These are phyloP conservation scores for Aspergillus eucalypticola DNA, from an alignment of 2,329 filamentous ascomycete species.

Conservation along the genomic window DNA sequence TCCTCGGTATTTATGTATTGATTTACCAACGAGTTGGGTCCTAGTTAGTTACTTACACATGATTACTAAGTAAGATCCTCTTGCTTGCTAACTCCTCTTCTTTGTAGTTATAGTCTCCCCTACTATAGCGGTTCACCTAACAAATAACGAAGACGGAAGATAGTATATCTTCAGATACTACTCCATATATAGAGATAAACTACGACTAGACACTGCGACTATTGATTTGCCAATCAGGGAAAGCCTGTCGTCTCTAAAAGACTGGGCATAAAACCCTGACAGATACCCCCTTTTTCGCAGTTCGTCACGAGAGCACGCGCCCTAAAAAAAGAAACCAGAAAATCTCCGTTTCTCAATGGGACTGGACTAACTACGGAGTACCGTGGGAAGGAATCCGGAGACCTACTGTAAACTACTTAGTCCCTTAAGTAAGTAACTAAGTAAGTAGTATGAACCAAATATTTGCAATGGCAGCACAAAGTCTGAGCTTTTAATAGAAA, in stretches of 20 bases:
- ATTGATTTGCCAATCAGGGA: neutral
- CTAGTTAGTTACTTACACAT: neutral
- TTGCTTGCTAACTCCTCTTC: too few relatives aligned
- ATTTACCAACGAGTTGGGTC: neutral
- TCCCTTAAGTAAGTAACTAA: too few relatives aligned
- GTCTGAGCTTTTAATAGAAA: conserved; percentile 7
- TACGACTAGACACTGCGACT: neutral
- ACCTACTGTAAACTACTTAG: neutral
- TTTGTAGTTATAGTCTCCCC: neutral
- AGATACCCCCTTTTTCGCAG: conserved; percentile 1
- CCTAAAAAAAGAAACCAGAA: conserved; percentile 9
- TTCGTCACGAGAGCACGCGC: neutral
- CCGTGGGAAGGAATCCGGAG: conserved; percentile 4
- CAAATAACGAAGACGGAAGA: neutral
- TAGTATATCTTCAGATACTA: neutral
- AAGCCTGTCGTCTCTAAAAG: neutral
- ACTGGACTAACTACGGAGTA: neutral
- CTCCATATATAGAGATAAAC: neutral
- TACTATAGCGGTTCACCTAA: neutral
- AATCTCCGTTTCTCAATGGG: conserved; percentile 2
- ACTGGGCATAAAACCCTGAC: neutral
- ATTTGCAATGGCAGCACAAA: neutral
- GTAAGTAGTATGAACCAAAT: neutral
- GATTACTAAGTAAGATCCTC: neutral
- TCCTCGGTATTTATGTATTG: neutral